phyloP scores from a whole-genome alignment of 1,284 basidiomycete species.

The Moesziomyces globuligerus region DNA sequence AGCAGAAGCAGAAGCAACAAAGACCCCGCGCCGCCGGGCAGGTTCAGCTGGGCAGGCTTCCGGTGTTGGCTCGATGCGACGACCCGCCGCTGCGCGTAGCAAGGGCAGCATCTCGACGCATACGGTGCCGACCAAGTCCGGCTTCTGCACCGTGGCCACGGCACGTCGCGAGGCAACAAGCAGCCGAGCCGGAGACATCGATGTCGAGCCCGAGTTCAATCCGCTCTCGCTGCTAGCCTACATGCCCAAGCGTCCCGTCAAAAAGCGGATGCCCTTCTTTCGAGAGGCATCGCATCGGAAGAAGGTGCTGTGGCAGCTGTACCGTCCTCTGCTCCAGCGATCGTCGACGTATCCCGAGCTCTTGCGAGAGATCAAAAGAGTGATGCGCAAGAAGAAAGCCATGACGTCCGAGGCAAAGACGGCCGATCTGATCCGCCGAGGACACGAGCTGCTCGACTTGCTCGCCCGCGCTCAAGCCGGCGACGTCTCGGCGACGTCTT shows the following conservation, averaged over 20 bases:
- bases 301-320: slow-evolving; percentile 45
- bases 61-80: slow-evolving; percentile 5
- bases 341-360: slow-evolving; percentile 17
- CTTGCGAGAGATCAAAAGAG: slow-evolving; percentile 11
- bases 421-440: slow-evolving; percentile 6
- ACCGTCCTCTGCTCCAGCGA: slow-evolving; percentile 43
- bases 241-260: slow-evolving; percentile 18
- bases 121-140: slow-evolving; percentile 15
- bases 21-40: slow-evolving; percentile 9
- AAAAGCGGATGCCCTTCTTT: slow-evolving; percentile 45
- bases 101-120: slow-evolving; percentile 2
- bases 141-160: slow-evolving; percentile 9
- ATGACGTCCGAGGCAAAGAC: slow-evolving; percentile 24
- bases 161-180: too few relatives aligned
- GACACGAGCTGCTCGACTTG: slow-evolving; percentile 9
- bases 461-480: slow-evolving; percentile 9
- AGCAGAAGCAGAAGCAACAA: slow-evolving; percentile 20
- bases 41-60: not conserved
- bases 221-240: slow-evolving; percentile 5
- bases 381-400: slow-evolving; percentile 21
- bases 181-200: too few relatives aligned
- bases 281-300: slow-evolving; percentile 24
- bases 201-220: not conserved
- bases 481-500: slow-evolving; percentile 7
- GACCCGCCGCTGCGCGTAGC: not conserved